These are phyloP conservation scores for Colletotrichum falcatum DNA, from an alignment of 2,329 filamentous ascomycete genomes.

Conservation along the genomic window DNA sequence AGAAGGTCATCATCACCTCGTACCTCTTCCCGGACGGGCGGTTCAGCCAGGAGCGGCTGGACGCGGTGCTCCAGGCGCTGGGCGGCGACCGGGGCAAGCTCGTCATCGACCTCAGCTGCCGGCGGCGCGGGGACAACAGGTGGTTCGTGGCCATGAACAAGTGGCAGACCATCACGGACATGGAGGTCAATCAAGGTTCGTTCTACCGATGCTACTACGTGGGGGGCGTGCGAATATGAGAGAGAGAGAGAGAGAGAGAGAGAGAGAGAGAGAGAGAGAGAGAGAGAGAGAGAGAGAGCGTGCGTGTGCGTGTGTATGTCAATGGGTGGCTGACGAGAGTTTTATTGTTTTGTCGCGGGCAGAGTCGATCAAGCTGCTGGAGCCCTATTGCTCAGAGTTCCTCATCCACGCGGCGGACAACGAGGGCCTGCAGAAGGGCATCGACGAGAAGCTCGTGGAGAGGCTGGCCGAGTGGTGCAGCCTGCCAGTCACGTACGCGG, in stretches of 20 bases:
- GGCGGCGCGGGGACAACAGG: conserved; percentile 74
- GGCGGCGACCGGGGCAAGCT: conserved; percentile 82
- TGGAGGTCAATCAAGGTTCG: conserved; percentile 85
- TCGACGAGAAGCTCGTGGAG: conserved; percentile 86
- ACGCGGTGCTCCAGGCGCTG: conserved; percentile 79
- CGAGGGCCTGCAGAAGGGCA: conserved; percentile 90
- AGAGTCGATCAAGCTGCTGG: conserved; percentile 85
- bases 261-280: too few species aligned
- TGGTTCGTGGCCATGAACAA: conserved; percentile 99
- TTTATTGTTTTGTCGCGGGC: conserved; percentile 15
- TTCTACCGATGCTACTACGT: conserved; percentile 9
- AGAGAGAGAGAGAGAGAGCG: too few species aligned
- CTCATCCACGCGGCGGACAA: conserved; percentile 97
- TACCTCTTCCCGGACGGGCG: conserved; percentile 88
- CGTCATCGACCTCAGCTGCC: conserved; percentile 95
- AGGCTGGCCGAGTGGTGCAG: conserved; percentile 86
- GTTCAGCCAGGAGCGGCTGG: conserved; percentile 82
- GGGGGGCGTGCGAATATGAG: not conserved
- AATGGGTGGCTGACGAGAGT: conserved; percentile 13
- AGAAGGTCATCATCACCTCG: conserved; percentile 97
- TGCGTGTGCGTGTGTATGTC: not conserved
- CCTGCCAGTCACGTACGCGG: conserved; percentile 96
- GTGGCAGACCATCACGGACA: conserved; percentile 98
- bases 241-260: not conserved
- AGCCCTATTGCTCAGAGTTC: conserved; percentile 96